Evolutionary conservation across 2,329 filamentous ascomycete species (phyloP), one percentile per base, ranked within the genome.

Genomic region (Fusarium neocosmosporiellum): DNA sequence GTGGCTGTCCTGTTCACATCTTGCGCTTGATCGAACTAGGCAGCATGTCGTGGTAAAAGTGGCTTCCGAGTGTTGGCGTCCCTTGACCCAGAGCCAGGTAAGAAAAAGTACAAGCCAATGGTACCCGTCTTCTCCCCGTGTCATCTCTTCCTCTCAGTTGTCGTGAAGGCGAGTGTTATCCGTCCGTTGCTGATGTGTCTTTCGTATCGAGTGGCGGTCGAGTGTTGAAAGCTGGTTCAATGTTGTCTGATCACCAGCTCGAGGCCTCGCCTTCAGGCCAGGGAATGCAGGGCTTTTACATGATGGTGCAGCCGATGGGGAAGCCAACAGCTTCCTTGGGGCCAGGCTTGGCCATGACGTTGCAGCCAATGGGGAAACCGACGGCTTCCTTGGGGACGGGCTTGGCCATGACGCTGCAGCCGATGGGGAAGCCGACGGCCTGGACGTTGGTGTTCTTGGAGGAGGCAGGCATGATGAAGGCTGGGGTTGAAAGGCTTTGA

Each of bases 281-380:
- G 48, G 34, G n/a, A 39, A 59, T 36, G 14, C 22, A 57, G 20
- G 46, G 58, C 16, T 76, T 46, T 80, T 81, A 83, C 81, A 82
- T 82, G 75, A 82, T 63, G 33, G 68, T 74, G 71, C 81, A 83
- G 62, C 78, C 77, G 27, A 80, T 71, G 46, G 73, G 76, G 65
- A 77, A 78, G 66, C 74, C 73, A 20, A 68, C 67, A 22, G 62
- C 71, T 54, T 72, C 57, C 43, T 70, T 71, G 36, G 62, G 29
- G 16, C 48, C 48, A 10, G 79, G 78, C 75, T 80, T 80, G 57
- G 78, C 74, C 78, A 80, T 80, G 61, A 79, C 64, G 24, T 53
- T 71, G 71, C 79, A 80, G 29, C 74, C 75, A 24, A 78, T 66
- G 29, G 77, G 78, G 22, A 78, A 78, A 24, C 70, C 77, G 27